Conservation (phyloP, 177 flowering plant species). For the Vitis hybrid region DNA sequence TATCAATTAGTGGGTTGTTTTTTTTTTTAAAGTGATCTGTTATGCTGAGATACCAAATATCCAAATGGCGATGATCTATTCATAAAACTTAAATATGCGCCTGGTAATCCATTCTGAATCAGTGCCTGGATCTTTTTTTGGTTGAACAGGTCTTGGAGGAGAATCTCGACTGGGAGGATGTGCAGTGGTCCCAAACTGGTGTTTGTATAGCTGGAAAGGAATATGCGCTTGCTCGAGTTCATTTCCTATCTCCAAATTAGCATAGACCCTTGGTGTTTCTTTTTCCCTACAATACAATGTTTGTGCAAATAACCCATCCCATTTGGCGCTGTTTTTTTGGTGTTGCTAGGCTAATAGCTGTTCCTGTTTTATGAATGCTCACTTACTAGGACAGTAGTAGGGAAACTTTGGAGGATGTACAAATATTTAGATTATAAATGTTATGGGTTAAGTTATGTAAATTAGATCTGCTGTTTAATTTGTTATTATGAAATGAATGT, state of each 20-base stretch:
- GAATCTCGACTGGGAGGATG: constrained; percentile 93
- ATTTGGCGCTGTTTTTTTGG: neutral
- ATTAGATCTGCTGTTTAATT: too few relatives aligned
- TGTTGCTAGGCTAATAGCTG: neutral
- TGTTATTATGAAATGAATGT: too few relatives aligned
- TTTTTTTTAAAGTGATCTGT: too few relatives aligned
- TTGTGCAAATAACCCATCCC: neutral
- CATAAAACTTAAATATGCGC: neutral
- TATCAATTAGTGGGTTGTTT: too few relatives aligned
- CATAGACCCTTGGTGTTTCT: neutral
- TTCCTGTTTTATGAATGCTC: neutral
- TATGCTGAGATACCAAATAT: too few relatives aligned
- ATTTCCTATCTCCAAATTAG: constrained; percentile 70
- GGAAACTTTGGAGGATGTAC: too few relatives aligned
- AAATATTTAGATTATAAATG: too few relatives aligned
- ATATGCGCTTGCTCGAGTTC: constrained; percentile 78
- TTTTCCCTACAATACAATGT: neutral
- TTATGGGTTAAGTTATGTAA: too few relatives aligned
- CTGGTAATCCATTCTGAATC: neutral
- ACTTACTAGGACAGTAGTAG: too few relatives aligned
- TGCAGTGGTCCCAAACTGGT: constrained; percentile 94
- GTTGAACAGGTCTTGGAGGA: constrained; percentile 79
- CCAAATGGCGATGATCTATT: neutral
- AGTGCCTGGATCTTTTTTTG: neutral
- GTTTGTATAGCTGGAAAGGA: constrained; percentile 91